Percentiles rank a stretch among this genome's conserved stretches.
phyloP scores from a whole-genome alignment of 169 alveolate genomes.

The Plasmodium gonderi region DNA sequence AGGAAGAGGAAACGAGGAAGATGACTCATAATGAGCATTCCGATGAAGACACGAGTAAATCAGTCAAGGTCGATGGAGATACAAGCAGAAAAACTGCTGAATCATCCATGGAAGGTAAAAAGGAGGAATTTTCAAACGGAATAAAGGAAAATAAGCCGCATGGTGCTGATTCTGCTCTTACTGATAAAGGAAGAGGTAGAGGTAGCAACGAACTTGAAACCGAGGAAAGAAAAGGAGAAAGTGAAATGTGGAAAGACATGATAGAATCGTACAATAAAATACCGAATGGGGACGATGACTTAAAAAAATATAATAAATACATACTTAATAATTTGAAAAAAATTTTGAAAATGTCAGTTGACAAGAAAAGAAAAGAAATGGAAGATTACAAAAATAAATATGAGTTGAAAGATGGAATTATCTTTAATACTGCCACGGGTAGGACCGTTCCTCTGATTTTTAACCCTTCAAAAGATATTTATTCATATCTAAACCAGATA shows the following conservation, averaged over 20 bases:
- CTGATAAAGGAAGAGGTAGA: no score
- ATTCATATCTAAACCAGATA: slow-evolving; percentile 20
- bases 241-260: slow-evolving; percentile 7
- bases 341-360: slow-evolving; percentile 1
- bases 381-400: slow-evolving; percentile 39
- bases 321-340: slow-evolving; percentile 38
- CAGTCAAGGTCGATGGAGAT: no score
- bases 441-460: slow-evolving; percentile 28
- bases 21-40: no score
- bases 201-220: no score
- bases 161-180: no score
- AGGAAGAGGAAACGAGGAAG: no score
- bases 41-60: no score
- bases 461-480: slow-evolving; percentile 42
- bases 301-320: slow-evolving; percentile 29
- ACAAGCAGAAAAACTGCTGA: no score
- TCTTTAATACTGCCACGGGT: background rate
- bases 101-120: no score
- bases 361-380: background rate
- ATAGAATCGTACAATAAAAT: slow-evolving; percentile 7
- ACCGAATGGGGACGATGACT: background rate
- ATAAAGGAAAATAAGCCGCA: no score
- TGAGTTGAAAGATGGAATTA: slow-evolving; percentile 51
- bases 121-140: no score
- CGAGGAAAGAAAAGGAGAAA: no score